phyloP scores from a whole-genome alignment of 306 rosid genomes.

The Casuarina glauca region DNA sequence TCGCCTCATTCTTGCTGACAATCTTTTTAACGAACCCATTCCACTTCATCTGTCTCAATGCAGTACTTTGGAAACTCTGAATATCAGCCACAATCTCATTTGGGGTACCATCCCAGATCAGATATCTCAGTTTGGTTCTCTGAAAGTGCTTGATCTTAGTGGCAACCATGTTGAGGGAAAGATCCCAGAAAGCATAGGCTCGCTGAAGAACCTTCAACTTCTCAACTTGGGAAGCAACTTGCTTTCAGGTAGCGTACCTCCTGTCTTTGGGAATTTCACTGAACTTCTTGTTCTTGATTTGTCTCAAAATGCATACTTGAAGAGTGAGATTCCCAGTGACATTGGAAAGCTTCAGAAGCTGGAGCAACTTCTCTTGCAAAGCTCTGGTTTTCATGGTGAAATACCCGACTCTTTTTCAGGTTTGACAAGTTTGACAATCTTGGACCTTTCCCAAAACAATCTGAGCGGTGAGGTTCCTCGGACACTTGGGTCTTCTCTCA shows the following conservation, averaged over 20 bases:
- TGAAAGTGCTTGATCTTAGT: conserved; percentile 78
- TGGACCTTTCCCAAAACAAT: conserved; percentile 86
- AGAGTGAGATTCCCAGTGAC: conserved; percentile 76
- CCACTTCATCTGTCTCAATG: conserved; percentile 93
- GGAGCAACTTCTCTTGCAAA: conserved; percentile 60
- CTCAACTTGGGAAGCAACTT: conserved; percentile 71
- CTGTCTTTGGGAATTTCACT: conserved; percentile 60
- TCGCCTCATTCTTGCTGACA: conserved; percentile 82
- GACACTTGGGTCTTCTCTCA: conserved; percentile 58
- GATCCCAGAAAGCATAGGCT: conserved; percentile 68
- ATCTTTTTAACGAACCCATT: conserved; percentile 77
- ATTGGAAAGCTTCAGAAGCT: conserved; percentile 71
- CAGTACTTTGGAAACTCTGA: conserved; percentile 61
- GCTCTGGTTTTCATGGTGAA: conserved; percentile 82
- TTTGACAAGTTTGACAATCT: conserved; percentile 51
- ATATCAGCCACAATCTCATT: conserved; percentile 83
- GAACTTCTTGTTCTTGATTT: conserved; percentile 78
- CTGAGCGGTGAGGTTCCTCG: conserved; percentile 68
- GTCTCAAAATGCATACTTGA: conserved; percentile 73
- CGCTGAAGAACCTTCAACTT: conserved; percentile 56
- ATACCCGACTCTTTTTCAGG: conserved; percentile 70
- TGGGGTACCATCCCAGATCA: conserved; percentile 95
- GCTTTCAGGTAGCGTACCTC: conserved; percentile 73
- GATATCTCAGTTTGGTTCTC: conserved; percentile 68
- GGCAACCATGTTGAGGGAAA: conserved; percentile 73